Percentiles rank a stretch among this genome's conserved stretches.
phyloP scores from a whole-genome alignment of 306 rosid species.

The Dicorynia guianensis region DNA sequence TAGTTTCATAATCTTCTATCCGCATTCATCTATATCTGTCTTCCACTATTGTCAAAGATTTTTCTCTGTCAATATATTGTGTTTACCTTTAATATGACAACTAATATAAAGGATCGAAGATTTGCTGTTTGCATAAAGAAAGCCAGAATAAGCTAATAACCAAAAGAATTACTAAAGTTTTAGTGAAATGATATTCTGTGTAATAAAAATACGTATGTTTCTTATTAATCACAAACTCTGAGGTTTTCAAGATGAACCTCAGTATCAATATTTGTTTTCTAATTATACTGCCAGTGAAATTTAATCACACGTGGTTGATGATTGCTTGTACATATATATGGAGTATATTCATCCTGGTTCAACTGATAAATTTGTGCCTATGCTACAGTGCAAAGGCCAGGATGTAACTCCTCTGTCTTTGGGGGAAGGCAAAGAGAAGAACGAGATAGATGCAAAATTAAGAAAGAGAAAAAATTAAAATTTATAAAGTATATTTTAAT shows the following conservation, averaged over 20 bases:
- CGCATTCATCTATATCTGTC: not conserved
- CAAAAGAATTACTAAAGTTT: too few species aligned
- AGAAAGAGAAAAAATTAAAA: too few species aligned
- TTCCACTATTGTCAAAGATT: not conserved
- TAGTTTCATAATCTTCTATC: not conserved
- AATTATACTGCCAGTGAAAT: not conserved
- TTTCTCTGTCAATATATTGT: not conserved
- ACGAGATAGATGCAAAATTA: too few species aligned
- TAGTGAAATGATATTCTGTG: too few species aligned
- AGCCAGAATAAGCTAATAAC: not conserved
- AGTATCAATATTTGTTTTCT: not conserved
- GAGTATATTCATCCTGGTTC: conserved; percentile 67
- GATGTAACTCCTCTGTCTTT: too few species aligned
- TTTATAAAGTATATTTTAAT: too few species aligned
- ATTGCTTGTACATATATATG: conserved; percentile 14
- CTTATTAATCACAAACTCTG: too few species aligned
- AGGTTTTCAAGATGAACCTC: too few species aligned
- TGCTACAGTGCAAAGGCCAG: too few species aligned
- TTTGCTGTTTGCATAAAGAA: too few species aligned
- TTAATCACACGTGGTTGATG: conserved; percentile 40
- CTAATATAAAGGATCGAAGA: not conserved
- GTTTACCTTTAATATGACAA: not conserved
- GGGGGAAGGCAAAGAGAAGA: too few species aligned
- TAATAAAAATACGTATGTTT: too few species aligned
- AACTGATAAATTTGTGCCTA: conserved; percentile 55